Percentiles rank a stretch among this genome's conserved stretches.
These are phyloP conservation scores for Komagataella phaffii DNA, from an alignment of 805 yeast genomes.

Conservation along the genomic window DNA sequence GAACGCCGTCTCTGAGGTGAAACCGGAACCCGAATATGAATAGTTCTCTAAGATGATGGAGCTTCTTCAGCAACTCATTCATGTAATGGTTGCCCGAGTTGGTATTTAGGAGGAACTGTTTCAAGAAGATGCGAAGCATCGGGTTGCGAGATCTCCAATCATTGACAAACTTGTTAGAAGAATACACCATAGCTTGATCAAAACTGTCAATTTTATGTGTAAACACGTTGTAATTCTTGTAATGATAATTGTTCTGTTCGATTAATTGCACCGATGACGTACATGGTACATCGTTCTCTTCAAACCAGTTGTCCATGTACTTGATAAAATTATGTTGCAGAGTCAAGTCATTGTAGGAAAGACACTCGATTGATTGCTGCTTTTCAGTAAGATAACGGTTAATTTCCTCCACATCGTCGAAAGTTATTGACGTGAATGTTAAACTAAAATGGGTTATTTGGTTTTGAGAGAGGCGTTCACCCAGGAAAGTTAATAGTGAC, in stretches of 20 bases:
- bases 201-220: constrained; percentile 7
- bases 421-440: not conserved
- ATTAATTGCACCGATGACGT: not conserved
- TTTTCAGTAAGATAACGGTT: not conserved
- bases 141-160: constrained; percentile 2
- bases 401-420: not conserved
- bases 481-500: constrained; percentile 7
- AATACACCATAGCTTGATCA: constrained; percentile 3
- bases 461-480: not conserved
- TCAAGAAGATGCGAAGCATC: constrained; percentile 13
- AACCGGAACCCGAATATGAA: constrained; percentile 15
- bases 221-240: constrained; percentile 4
- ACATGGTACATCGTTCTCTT: not conserved
- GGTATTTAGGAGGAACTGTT: constrained; percentile 7
- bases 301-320: constrained; percentile 1
- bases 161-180: constrained; percentile 3
- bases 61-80: constrained; percentile 2
- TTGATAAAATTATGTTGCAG: not conserved
- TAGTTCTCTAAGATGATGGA: constrained; percentile 2
- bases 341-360: not conserved
- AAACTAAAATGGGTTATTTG: not conserved
- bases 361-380: not conserved
- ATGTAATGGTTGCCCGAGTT: constrained; percentile 2
- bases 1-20: constrained; percentile 5
- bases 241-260: not conserved